phyloP scores from a whole-genome alignment of 352 stramenopile species.

The Aphanomyces stellatus region DNA sequence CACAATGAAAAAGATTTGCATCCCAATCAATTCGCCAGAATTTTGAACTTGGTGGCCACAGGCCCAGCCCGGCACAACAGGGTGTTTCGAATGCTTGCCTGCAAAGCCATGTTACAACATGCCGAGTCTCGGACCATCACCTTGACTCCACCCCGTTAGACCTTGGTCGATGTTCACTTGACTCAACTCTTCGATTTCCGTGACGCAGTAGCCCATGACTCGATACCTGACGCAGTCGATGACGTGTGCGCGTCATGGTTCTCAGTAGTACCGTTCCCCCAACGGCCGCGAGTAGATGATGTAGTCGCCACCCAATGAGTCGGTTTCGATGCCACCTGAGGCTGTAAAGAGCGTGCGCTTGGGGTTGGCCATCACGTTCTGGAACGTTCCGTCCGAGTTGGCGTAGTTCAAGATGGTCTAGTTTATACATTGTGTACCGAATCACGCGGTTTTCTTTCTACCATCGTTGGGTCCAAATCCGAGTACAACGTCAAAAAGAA shows the following conservation, averaged over 20 bases:
- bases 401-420: slow-evolving; percentile 3
- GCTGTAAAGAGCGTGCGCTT: slow-evolving; percentile 2
- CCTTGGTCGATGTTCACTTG: neutral
- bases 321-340: neutral
- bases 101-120: too few relatives aligned
- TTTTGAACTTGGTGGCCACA: slow-evolving; percentile 1
- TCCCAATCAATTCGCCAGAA: neutral
- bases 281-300: slow-evolving; percentile 6
- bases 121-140: neutral
- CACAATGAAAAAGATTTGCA: slow-evolving; percentile 5
- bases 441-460: neutral
- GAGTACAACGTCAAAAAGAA: neutral
- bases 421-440: too few relatives aligned
- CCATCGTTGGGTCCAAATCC: neutral
- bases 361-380: neutral
- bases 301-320: neutral
- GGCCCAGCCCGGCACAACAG: slow-evolving; percentile 8
- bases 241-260: too few relatives aligned
- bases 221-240: neutral
- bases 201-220: neutral
- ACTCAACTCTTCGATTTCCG: slow-evolving; percentile 15
- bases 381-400: slow-evolving; percentile 3
- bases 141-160: slow-evolving; percentile 12
- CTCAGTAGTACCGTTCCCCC: neutral
- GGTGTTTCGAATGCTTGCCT: neutral